Evolutionary conservation across 2,329 filamentous ascomycete genomes (phyloP).

Genomic region (Xylaria multiplex): DNA sequence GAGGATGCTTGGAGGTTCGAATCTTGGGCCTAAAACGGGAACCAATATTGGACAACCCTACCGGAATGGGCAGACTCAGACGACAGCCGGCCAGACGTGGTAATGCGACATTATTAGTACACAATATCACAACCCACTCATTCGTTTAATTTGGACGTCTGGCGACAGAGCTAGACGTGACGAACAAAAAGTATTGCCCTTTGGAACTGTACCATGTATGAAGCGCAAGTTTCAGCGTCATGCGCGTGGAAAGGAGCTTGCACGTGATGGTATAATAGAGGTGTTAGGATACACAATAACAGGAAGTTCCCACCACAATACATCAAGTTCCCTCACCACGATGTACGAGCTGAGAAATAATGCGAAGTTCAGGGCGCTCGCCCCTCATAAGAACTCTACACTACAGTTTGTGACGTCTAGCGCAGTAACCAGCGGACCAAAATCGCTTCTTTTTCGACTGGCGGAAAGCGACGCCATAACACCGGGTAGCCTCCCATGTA

Average conservation of each 20-base stretch:
- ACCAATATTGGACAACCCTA: neutral
- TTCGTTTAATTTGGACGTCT: neutral
- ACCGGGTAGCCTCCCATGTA: no score
- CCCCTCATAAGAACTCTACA: neutral
- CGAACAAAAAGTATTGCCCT: neutral
- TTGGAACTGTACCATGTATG: neutral
- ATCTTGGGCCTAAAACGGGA: neutral
- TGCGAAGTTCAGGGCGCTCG: no score
- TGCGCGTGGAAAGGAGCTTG: neutral
- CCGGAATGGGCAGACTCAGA: neutral
- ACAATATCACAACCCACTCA: neutral
- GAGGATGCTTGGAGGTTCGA: neutral
- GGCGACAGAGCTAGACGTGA: neutral
- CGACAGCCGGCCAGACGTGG: neutral
- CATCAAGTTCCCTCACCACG: neutral
- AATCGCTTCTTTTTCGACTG: no score
- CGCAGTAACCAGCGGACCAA: no score
- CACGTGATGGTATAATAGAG: neutral
- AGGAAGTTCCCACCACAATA: neutral
- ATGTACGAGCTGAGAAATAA: neutral
- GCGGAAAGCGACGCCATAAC: no score
- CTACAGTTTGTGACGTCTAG: no score
- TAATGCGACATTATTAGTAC: neutral
- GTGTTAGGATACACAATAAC: neutral
- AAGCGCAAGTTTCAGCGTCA: neutral